Base-by-base conservation (phyloP, 169 alveolate species). In the Neospora caninum region DNA sequence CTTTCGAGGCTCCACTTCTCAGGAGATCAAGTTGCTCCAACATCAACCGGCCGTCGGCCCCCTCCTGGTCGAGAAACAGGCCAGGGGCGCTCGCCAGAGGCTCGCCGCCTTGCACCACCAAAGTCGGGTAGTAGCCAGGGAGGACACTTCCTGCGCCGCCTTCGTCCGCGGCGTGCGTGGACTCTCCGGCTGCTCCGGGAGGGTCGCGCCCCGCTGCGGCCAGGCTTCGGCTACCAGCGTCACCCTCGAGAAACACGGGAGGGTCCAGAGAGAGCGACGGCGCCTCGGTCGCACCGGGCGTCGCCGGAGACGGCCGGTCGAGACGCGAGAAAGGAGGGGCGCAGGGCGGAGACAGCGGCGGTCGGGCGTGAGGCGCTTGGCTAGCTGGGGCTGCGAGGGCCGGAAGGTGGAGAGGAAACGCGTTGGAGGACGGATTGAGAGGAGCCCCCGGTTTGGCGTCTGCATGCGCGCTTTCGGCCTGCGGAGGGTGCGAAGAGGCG, bases 1-100 rank as follows among this genome's bases (percentile, higher is more conserved):
- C 97, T 39, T 93, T 93, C 1, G 95, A 86, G 91, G 95, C 95
- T 20, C 93, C 95, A 9, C 95, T 86, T 43, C 95, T 93, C 42
- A 93, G 93, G 86, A 86, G 80, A 53, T 93, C 95, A 42, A 93
- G 93, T 43, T 88, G 95, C 22, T 93, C 95, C 34, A 93, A 93
- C 95, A 91, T 58, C 45, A 89, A 43, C 36, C 95, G 80, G 41
- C 95, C 95, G 58, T 93, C 95, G 29, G 80, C 91, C 54, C 36
- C 39, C 36, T 27, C 64, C 38, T 13, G 67, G 38, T 73, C 84
- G 39, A 73, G 31, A 64, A 64, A 64, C 31, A 64, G 73, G 7
- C 73, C 73, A 9, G 73, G 7, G 73, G 34, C 73, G 34, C n/a
- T 27, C 84, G 39, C 18, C 84, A n/a, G 45, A 13, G 45, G 27